A percentile compares a stretch with the other conserved stretches of the same genome.
Conservation (phyloP, 257 asterid species). For the Pogostemon cablin region DNA sequence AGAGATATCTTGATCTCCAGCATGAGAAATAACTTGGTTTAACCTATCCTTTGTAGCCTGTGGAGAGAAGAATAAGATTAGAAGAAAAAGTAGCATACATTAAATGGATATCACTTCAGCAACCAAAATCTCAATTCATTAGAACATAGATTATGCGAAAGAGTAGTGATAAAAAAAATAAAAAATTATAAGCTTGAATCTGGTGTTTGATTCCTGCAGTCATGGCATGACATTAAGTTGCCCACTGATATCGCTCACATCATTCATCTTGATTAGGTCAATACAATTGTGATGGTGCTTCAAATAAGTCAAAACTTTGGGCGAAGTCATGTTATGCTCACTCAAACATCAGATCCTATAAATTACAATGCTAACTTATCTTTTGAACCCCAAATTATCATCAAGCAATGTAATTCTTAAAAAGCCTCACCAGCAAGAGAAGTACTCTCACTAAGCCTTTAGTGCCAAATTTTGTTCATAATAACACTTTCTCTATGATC, state of each 20-base stretch:
- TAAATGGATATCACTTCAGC: constrained; percentile 20
- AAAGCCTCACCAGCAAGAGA: background rate
- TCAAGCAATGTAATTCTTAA: constrained; percentile 10
- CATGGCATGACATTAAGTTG: background rate
- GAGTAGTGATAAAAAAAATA: constrained; percentile 8
- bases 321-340: constrained; percentile 8
- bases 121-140: constrained; percentile 9
- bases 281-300: constrained; percentile 16
- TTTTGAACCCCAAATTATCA: constrained; percentile 6
- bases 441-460: background rate
- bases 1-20: constrained; percentile 67
- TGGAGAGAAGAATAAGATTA: constrained; percentile 38
- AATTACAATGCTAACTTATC: constrained; percentile 3
- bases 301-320: background rate
- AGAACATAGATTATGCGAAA: constrained; percentile 21
- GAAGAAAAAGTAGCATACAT: constrained; percentile 21
- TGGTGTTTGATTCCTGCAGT: constrained; percentile 18
- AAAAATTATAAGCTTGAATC: constrained; percentile 6
- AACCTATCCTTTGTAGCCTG: constrained; percentile 85
- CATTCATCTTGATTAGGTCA: background rate
- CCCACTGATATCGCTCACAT: background rate
- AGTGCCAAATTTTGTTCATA: background rate
- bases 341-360: constrained; percentile 17
- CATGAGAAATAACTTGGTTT: constrained; percentile 71
- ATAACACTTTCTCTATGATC: background rate